These are phyloP conservation scores for Suillus plorans DNA, from an alignment of 768 basidiomycete genomes.

Conservation along the genomic window DNA sequence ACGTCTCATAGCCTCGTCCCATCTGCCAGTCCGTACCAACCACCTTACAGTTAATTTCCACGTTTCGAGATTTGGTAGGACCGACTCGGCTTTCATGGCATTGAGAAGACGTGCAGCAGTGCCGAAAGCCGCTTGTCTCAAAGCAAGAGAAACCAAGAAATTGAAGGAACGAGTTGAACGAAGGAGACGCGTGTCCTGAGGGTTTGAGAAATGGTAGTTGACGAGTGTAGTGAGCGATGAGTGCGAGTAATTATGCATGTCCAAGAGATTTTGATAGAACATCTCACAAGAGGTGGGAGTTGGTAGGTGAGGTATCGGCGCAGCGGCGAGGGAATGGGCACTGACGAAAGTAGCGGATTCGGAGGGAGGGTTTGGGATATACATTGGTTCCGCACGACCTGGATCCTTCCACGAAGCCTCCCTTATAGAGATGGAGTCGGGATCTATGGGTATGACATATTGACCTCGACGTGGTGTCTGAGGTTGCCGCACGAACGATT, in stretches of 20 bases:
- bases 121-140: slow-evolving; percentile 51
- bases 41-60: slow-evolving; percentile 56
- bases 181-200: slow-evolving; percentile 14
- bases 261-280: slow-evolving; percentile 35
- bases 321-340: slow-evolving; percentile 5
- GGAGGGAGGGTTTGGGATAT: slow-evolving; percentile 10
- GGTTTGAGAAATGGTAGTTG: slow-evolving; percentile 29
- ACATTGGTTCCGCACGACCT: slow-evolving; percentile 14
- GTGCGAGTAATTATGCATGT: slow-evolving; percentile 19
- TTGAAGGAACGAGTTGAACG: slow-evolving; percentile 46
- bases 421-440: slow-evolving; percentile 21
- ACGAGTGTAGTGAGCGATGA: slow-evolving; percentile 16
- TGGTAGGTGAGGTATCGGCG: slow-evolving; percentile 18
- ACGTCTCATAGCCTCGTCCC: slow-evolving; percentile 57
- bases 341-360: slow-evolving; percentile 7
- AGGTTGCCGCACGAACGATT: not conserved
- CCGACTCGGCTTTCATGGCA: slow-evolving; percentile 43
- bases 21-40: slow-evolving; percentile 53
- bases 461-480: slow-evolving; percentile 1
- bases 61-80: slow-evolving; percentile 53
- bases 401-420: slow-evolving; percentile 29
- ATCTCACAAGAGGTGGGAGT: slow-evolving; percentile 30
- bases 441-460: slow-evolving; percentile 17
- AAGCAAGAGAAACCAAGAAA: slow-evolving; percentile 43
- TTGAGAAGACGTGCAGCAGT: slow-evolving; percentile 44